Evolutionary conservation across 208 protist genomes (phyloP), one percentile per base, ranked within the genome.

Genomic region (Trypanosoma cruzi): DNA sequence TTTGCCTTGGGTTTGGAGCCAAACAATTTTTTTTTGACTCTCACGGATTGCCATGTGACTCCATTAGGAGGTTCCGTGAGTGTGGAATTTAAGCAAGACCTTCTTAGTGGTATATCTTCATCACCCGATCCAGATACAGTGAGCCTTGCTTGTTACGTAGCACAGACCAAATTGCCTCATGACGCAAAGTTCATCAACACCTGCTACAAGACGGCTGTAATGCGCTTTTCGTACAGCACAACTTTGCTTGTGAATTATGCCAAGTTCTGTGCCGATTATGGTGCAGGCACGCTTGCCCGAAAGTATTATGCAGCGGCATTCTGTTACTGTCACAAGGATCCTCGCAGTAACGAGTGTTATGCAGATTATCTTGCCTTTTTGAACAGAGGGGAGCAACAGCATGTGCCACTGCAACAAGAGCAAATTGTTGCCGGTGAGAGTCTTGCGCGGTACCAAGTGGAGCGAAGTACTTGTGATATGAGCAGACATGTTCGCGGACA

Each of bases 191-290:
- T 90, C 73, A 75, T 94, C 29, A 94, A 91, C 60, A 64, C 73
- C 40, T 76, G 89, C 60, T 94, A 90, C 73, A 80, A 80, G 53
- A 50, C 70, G 4, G 85, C 85, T 3, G 60, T 94, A 26, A 62
- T 59, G 31, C 80, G 81, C 32, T 94, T 91, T 62, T 83, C 88
- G 8, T 57, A 59, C 1, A 71, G 82, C 70, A 74, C 80, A 24
- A 84, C 83, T 24, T 73, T 94, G 22, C 73, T 90, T 20, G 79
- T 90, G 26, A 94, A 94, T 76, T 94, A 94, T 78, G 84, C 88
- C 26, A 88, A 81, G 20, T 82, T 94, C 53, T 94, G 88, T 78
- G 76, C 74, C 52, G 80, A 89, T 73, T 74, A 80, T 37, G 73
- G 71, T 63, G 79, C 71, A 64, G 68, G 79, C 53, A 52, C 49